These are phyloP conservation scores for Fusarium duplospermum DNA, from an alignment of 2,329 filamentous ascomycete species.

Conservation along the genomic window DNA sequence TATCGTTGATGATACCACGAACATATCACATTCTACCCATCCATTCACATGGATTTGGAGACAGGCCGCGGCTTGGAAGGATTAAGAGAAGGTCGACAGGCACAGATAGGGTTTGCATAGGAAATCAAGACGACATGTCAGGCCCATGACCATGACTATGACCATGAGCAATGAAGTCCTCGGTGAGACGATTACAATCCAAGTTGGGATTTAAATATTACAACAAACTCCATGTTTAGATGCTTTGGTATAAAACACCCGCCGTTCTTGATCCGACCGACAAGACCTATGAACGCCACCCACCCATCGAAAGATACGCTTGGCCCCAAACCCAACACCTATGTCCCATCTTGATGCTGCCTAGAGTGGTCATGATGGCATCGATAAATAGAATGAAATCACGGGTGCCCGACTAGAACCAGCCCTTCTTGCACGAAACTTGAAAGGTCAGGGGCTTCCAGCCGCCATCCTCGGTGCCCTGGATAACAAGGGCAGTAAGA, in stretches of 20 bases:
- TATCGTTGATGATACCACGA: constrained; percentile 37
- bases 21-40: constrained; percentile 17
- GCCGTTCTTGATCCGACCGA: neutral
- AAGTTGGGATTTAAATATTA: neutral
- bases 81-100: neutral
- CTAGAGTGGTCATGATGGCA: constrained; percentile 7
- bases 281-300: constrained; percentile 28
- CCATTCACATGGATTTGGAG: constrained; percentile 5
- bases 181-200: neutral
- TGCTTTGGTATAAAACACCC: constrained; percentile 4
- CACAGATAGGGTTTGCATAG: constrained; percentile 23
- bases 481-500: constrained; percentile 82
- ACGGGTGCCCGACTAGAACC: constrained; percentile 24
- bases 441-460: constrained; percentile 55
- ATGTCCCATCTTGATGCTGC: neutral
- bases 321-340: constrained; percentile 8
- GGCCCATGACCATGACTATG: neutral
- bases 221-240: neutral
- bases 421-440: constrained; percentile 52
- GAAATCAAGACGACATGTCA: constrained; percentile 30
- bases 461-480: constrained; percentile 54
- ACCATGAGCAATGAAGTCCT: neutral
- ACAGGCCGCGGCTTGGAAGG: constrained; percentile 2
- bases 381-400: neutral
- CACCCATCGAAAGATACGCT: neutral